Conservation (phyloP, 2,329 filamentous ascomycete species). For the Gyromitra esculenta region DNA sequence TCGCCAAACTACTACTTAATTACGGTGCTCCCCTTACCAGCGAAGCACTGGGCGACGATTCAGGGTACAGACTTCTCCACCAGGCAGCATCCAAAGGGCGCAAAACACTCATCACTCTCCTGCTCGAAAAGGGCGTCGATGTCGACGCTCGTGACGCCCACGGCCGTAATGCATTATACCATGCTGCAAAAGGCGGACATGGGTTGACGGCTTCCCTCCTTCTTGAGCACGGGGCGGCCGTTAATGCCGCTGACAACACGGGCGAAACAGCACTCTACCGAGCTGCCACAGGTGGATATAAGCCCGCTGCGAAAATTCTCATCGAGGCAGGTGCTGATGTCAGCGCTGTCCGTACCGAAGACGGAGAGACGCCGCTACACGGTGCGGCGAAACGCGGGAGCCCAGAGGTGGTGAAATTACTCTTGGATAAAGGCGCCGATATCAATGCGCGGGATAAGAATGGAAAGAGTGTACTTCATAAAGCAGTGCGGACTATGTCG, state of each 20-base stretch:
- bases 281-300: background rate
- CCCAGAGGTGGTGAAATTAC: conserved; percentile 31
- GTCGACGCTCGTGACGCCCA: conserved; percentile 11
- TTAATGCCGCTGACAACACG: conserved; percentile 14
- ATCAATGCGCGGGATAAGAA: conserved; percentile 19
- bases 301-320: conserved; percentile 22
- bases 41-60: background rate
- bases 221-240: conserved; percentile 21
- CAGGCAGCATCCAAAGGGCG: conserved; percentile 20
- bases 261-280: conserved; percentile 36
- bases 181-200: conserved; percentile 46
- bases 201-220: conserved; percentile 17
- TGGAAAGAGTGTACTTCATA: conserved; percentile 39
- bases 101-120: conserved; percentile 10
- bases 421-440: conserved; percentile 38
- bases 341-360: background rate
- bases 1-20: conserved; percentile 23
- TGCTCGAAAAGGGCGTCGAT: conserved; percentile 33
- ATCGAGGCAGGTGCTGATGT: conserved; percentile 28
- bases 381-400: conserved; percentile 42
- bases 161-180: conserved; percentile 47
- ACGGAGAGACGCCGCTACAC: conserved; percentile 50
- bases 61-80: conserved; percentile 21
- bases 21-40: conserved; percentile 31
- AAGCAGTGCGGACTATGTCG: conserved; percentile 5